Evolutionary conservation across 306 rosid species (phyloP).

Genomic region (Mimosa bimucronata): DNA sequence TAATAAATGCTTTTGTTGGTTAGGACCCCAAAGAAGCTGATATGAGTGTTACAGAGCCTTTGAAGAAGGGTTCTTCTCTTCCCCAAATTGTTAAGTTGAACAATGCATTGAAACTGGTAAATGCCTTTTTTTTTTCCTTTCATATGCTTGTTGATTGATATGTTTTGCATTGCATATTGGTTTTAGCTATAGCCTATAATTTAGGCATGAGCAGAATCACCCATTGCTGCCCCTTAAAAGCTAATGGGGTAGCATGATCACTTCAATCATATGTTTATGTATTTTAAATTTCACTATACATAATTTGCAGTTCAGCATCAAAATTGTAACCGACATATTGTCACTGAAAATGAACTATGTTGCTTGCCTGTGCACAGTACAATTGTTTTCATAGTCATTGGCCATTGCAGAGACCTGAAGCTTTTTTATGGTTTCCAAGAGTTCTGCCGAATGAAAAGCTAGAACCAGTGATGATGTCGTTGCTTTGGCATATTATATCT

Average conservation of each 20-base stretch:
- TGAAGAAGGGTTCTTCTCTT: slow-evolving; percentile 46
- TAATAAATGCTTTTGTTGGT: not conserved
- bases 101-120: slow-evolving; percentile 78
- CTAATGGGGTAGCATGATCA: not conserved
- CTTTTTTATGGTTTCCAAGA: not conserved
- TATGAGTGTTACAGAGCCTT: slow-evolving; percentile 49
- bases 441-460: not conserved
- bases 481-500: not conserved
- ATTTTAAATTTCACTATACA: not conserved
- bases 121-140: slow-evolving; percentile 28
- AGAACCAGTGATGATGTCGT: not conserved
- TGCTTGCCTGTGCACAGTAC: not conserved
- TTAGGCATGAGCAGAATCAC: not conserved
- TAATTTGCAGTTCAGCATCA: not conserved
- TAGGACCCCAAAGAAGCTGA: slow-evolving; percentile 39
- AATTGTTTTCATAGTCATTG: not conserved
- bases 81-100: slow-evolving; percentile 69
- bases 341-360: not conserved
- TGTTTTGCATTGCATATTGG: not conserved
- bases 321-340: not conserved
- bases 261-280: not conserved
- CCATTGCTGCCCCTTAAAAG: not conserved
- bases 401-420: not conserved
- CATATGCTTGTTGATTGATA: slow-evolving; percentile 1
- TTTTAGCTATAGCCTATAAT: not conserved